A percentile compares a stretch with the other conserved stretches of the same genome.
Conservation (phyloP, 257 asterid species). For the Echites panduratus region DNA sequence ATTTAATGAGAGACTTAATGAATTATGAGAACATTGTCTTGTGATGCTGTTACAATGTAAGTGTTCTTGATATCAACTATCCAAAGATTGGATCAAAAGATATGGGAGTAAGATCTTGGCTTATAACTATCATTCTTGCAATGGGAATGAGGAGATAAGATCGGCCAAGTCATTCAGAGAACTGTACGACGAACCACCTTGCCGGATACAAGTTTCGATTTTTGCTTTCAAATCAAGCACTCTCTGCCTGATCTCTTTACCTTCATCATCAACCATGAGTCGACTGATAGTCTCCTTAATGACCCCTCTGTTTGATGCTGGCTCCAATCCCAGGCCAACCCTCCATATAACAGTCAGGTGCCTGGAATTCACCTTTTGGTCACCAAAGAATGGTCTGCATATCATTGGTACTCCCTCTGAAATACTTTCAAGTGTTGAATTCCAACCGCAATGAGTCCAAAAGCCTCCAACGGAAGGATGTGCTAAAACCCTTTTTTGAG, state of each 20-base stretch:
- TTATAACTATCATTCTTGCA: not conserved
- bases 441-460: constrained; percentile 30
- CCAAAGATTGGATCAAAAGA: too few relatives aligned
- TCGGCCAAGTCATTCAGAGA: constrained; percentile 18
- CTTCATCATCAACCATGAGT: constrained; percentile 17
- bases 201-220: constrained; percentile 2
- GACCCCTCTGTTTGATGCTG: not conserved
- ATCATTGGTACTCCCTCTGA: constrained; percentile 28
- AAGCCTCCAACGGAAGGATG: constrained; percentile 27
- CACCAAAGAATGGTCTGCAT: constrained; percentile 17
- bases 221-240: constrained; percentile 3
- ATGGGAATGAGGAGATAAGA: constrained; percentile 13
- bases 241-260: constrained; percentile 11
- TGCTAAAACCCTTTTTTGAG: constrained; percentile 26
- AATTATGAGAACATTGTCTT: too few relatives aligned
- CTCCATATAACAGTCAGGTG: constrained; percentile 16
- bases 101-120: too few relatives aligned
- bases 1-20: too few relatives aligned
- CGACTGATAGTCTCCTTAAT: constrained; percentile 10
- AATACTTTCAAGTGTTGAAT: constrained; percentile 21
- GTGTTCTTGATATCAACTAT: too few relatives aligned
- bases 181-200: constrained; percentile 23
- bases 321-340: constrained; percentile 23
- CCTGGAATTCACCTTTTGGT: constrained; percentile 17
- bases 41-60: too few relatives aligned